Conservation (phyloP, 1,139 yeast genomes). For the Taphrina betulina region DNA sequence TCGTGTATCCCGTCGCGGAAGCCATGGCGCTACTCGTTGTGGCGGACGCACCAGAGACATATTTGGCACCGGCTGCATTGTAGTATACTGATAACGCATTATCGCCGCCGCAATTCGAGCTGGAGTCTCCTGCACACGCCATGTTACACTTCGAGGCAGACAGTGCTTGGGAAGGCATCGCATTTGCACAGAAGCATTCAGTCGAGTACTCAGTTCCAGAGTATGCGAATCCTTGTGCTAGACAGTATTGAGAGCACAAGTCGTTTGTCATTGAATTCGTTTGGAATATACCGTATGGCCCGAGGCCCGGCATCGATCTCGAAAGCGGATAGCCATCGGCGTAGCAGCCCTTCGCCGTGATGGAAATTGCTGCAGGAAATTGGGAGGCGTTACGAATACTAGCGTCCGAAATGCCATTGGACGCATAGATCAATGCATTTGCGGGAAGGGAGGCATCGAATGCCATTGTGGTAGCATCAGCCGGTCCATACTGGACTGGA, state of each 20-base stretch:
- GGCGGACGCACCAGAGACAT: neutral
- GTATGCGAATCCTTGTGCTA: conserved; percentile 26
- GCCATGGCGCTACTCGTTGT: neutral
- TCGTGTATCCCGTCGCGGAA: conserved; percentile 9
- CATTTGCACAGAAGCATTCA: conserved; percentile 32
- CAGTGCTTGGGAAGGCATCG: conserved; percentile 22
- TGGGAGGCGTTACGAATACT: conserved; percentile 17
- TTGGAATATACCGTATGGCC: conserved; percentile 19
- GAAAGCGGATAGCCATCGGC: conserved; percentile 24
- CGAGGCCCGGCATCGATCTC: conserved; percentile 29
- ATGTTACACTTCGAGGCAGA: conserved; percentile 15
- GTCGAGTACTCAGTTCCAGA: conserved; percentile 32
- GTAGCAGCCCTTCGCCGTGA: conserved; percentile 27
- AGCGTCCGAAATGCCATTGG: conserved; percentile 17
- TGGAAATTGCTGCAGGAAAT: conserved; percentile 10
- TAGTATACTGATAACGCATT: conserved; percentile 22
- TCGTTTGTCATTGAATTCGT: conserved; percentile 23
- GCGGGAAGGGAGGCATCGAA: conserved; percentile 7
- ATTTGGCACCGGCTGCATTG: conserved; percentile 21
- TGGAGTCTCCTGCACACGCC: conserved; percentile 32
- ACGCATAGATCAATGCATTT: neutral
- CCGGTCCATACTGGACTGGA: conserved; percentile 29
- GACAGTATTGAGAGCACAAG: conserved; percentile 21
- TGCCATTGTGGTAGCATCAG: conserved; percentile 9
- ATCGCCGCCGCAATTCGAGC: conserved; percentile 22